Evolutionary conservation across 2,329 filamentous ascomycete species (phyloP).

Genomic region (Penicillium sp.): DNA sequence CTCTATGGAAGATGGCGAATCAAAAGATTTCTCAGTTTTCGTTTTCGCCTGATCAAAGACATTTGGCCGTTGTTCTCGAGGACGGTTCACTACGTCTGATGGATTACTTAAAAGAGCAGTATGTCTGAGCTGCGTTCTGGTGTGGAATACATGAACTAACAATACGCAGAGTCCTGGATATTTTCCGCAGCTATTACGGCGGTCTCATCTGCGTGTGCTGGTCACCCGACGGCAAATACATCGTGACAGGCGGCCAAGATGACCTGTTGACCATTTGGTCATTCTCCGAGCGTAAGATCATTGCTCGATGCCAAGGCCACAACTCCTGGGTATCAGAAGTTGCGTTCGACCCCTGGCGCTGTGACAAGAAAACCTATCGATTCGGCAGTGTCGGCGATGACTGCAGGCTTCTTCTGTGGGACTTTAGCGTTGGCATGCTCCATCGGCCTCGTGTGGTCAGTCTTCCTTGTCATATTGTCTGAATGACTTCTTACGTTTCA

Average conservation of each 20-base stretch:
- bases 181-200: conserved; percentile 89
- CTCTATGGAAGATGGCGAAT: conserved; percentile 86
- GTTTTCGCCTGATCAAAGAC: conserved; percentile 82
- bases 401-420: conserved; percentile 84
- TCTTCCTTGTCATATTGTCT: conserved; percentile 21
- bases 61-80: conserved; percentile 84
- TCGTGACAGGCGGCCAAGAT: conserved; percentile 91
- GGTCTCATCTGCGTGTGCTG: conserved; percentile 90
- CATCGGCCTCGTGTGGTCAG: conserved; percentile 79
- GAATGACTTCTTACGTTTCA: conserved; percentile 9
- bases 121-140: conserved; percentile 30
- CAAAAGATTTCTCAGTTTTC: conserved; percentile 85
- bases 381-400: conserved; percentile 97
- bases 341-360: conserved; percentile 94
- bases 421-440: conserved; percentile 96
- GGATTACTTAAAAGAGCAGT: conserved; percentile 88
- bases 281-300: conserved; percentile 70
- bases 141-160: conserved; percentile 3
- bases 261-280: conserved; percentile 96
- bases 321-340: conserved; percentile 92
- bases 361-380: conserved; percentile 88
- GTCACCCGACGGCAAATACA: conserved; percentile 95
- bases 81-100: conserved; percentile 86
- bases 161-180: conserved; percentile 65
- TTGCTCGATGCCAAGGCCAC: conserved; percentile 90